Conservation (phyloP, 148 eudicot species). For the Mesembryanthemum crystallinum region DNA sequence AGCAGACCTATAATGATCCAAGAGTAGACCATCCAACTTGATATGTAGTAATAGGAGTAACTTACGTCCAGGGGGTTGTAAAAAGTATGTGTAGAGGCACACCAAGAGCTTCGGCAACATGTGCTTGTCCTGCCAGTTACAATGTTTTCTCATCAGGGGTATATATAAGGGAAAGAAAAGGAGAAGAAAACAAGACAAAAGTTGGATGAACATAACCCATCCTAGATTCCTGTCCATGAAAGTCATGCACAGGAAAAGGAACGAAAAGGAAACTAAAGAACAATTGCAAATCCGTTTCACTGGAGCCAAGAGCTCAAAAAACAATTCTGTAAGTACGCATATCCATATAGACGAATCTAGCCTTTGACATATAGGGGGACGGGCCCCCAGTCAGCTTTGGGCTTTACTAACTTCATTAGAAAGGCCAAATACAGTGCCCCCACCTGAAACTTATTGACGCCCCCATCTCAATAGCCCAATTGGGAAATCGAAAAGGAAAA, state of each 20-base stretch:
- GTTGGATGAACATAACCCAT: not conserved
- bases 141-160: constrained; percentile 2
- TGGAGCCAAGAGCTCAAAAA: too few species aligned
- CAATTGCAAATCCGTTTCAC: not conserved
- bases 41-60: constrained; percentile 3
- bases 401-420: too few species aligned
- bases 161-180: not conserved
- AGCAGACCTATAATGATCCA: not conserved
- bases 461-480: too few species aligned
- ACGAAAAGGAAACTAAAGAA: not conserved
- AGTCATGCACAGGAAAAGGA: not conserved
- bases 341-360: too few species aligned
- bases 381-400: too few species aligned
- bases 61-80: constrained; percentile 99
- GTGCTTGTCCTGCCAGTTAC: constrained; percentile 67
- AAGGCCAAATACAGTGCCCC: too few species aligned
- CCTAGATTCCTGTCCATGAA: not conserved
- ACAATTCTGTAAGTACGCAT: too few species aligned
- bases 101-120: constrained; percentile 96
- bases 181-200: not conserved
- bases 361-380: too few species aligned
- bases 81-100: constrained; percentile 91
- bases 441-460: too few species aligned
- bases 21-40: not conserved
- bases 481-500: too few species aligned